Base-by-base conservation (phyloP, 495 filamentous ascomycete species). In the Penicillium malachiteum region DNA sequence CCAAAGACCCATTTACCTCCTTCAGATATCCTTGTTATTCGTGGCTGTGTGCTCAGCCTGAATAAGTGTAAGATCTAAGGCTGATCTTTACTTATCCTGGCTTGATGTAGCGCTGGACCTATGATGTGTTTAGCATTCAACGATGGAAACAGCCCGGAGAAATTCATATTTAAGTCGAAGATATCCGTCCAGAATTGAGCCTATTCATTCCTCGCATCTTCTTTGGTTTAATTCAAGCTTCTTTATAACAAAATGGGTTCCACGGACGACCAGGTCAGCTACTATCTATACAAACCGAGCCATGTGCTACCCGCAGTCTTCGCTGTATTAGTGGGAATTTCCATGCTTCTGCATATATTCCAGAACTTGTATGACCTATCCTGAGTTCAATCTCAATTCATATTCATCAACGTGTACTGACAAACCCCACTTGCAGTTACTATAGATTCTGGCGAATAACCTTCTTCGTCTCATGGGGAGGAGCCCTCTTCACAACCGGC, bases 401-500 rank as follows among this genome's bases (percentile, higher is more conserved):
- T 14, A 14, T 5, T 0, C 11, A 30, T 12, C 1, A 18, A 7
- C 35, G 1, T n/a, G 34, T 12, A 38, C n/a, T 38, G 9, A 48
- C 57, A 46, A 35, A 55, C 49, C 34, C 31, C 13, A 50, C 33
- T 17, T 5, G 21, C 34, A 75, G 67, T 38, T 65, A 54, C 55
- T 79, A 76, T 44, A 58, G 59, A 34, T 73, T 70, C 56, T 77
- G 74, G 72, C 58, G 63, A n/a, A 58, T 75, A 34, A 79, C 73
- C 17, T 77, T 78, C 60, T 77, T 64, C 53, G 68, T 76, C 60
- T 65, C 67, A 49, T 80, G 68, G 67, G 77, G 67, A 30, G 64
- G 68, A 31, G 18, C 60, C 7, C 63, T 78, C 21, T 78, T 77
- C 53, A 68, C 70, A 8, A 60, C 68, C 0, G 78, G 76, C 37